Evolutionary conservation across 306 rosid species (phyloP), one percentile per base, ranked within the genome.

Genomic region (Phaseolus lunatus): DNA sequence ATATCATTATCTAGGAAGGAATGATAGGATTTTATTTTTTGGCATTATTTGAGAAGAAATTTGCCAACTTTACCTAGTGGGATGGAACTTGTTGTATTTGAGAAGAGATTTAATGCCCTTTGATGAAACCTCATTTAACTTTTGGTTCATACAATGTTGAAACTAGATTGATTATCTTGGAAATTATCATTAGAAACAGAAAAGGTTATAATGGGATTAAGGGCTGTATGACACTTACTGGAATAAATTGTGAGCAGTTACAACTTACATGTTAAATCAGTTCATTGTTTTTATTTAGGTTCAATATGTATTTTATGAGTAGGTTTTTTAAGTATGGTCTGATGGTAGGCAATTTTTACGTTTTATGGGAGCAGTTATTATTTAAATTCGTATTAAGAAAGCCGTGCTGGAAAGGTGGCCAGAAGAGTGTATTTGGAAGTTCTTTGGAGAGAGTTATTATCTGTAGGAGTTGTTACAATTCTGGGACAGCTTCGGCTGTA

Each of bases 81-180:
- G 12, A 39, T 39, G 44, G 13, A 39, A 39, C 44, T 9, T 39
- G 1, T 31, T 31, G 44, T 39, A 9, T 39, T 39, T 39, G 44
- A 39, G 44, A 39, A 39, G 44, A 39, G 13, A 39, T 39, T 72
- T 44, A 57, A 66, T 58, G 45, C 61, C 68, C n/a, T 68, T 52
- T 68, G 29, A 41, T 45, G 64, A 52, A 35, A 50, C 71, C 35
- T 58, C 58, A 37, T 70, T 47, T 61, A 62, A 44, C 22, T 39
- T 69, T 73, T 68, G 29, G 14, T 78, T 78, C 33, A 13, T 69
- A 37, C 12, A 58, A 27, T 67, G 45, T 13, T 44, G 73, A 59
- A 72, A 22, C 56, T 53, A 29, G 43, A 73, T 75, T 73, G 43
- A 73, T 75, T 73, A 41, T 73, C 41, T 80, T 72, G 29, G 37